A percentile compares a stretch with the other conserved stretches of the same genome.
These are phyloP conservation scores for Micractinium conductrix DNA, from an alignment of 139 green algal species.

Conservation along the genomic window DNA sequence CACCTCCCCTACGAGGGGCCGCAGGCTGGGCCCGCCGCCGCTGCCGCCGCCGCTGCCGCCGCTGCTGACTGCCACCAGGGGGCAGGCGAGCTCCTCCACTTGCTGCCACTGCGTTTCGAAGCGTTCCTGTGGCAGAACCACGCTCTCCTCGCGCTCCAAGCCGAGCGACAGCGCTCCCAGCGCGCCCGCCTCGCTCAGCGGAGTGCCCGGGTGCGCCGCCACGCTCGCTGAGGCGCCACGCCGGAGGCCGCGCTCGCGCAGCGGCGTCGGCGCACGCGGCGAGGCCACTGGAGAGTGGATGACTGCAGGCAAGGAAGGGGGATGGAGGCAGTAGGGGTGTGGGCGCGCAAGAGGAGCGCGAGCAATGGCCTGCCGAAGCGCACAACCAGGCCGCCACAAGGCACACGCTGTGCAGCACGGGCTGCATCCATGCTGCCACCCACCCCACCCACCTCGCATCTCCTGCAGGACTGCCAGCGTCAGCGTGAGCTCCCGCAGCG, in stretches of 20 bases:
- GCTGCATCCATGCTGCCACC: background rate
- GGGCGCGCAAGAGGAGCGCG: background rate
- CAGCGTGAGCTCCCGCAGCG: slow-evolving; percentile 22
- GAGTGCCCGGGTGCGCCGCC: background rate
- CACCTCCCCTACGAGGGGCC: slow-evolving; percentile 17
- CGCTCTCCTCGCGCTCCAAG: background rate
- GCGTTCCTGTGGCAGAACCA: background rate
- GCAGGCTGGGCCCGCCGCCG: background rate
- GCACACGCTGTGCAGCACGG: background rate
- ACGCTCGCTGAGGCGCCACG: background rate
- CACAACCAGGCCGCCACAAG: background rate
- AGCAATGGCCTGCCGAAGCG: background rate
- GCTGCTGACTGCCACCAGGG: slow-evolving; percentile 3
- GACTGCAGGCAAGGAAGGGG: slow-evolving; percentile 1
- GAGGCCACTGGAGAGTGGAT: slow-evolving; percentile 1
- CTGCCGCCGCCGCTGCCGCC: background rate
- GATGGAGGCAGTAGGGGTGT: background rate
- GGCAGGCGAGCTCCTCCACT: slow-evolving; percentile 56
- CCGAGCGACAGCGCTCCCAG: background rate
- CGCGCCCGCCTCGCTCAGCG: background rate
- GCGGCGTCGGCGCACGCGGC: background rate
- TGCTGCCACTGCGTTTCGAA: slow-evolving; percentile 55
- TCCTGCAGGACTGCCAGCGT: slow-evolving; percentile 47
- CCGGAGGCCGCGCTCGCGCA: background rate
- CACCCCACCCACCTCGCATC: slow-evolving; percentile 15